Conservation (phyloP, 352 stramenopile genomes). For the Phytopythium boreale region DNA sequence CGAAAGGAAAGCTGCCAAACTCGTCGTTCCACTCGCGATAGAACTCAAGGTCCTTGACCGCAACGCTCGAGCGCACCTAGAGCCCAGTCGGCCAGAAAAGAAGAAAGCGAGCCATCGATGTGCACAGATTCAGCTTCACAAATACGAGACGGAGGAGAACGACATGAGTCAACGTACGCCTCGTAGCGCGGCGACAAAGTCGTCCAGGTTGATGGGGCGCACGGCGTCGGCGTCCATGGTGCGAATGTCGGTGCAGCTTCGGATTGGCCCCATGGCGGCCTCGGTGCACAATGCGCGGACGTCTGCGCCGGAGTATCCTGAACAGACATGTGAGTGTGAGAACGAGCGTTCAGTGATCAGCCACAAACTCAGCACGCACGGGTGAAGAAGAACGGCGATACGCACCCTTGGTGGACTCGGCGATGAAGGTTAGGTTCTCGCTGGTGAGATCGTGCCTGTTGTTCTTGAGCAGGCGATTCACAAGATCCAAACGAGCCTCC, state of each 20-base stretch:
- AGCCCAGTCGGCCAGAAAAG: not conserved
- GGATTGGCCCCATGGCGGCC: constrained; percentile 97
- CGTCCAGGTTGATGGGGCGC: constrained; percentile 92
- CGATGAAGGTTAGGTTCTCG: constrained; percentile 89
- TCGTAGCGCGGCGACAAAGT: constrained; percentile 94
- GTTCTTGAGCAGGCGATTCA: constrained; percentile 90
- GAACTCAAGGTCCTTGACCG: constrained; percentile 90
- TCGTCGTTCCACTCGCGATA: constrained; percentile 93
- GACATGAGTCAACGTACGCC: constrained; percentile 34
- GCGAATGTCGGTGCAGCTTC: constrained; percentile 72
- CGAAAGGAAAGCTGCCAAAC: constrained; percentile 89
- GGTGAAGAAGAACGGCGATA: not conserved
- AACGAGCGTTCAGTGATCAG: not conserved
- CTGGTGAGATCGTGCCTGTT: constrained; percentile 90
- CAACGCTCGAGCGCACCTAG: constrained; percentile 94
- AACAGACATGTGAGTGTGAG: not conserved
- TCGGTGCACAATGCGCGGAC: constrained; percentile 96
- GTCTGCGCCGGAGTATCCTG: constrained; percentile 97
- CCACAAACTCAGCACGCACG: constrained; percentile 7
- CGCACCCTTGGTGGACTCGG: constrained; percentile 77
- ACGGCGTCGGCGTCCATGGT: constrained; percentile 90
- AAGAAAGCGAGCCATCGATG: not conserved
- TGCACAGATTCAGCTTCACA: not conserved
- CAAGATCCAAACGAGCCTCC: constrained; percentile 82
- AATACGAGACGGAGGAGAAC: not conserved